Percentiles rank a stretch among this genome's conserved stretches.
These are phyloP conservation scores for Sphaceloma murrayae DNA, from an alignment of 2,329 filamentous ascomycete species.

Conservation along the genomic window DNA sequence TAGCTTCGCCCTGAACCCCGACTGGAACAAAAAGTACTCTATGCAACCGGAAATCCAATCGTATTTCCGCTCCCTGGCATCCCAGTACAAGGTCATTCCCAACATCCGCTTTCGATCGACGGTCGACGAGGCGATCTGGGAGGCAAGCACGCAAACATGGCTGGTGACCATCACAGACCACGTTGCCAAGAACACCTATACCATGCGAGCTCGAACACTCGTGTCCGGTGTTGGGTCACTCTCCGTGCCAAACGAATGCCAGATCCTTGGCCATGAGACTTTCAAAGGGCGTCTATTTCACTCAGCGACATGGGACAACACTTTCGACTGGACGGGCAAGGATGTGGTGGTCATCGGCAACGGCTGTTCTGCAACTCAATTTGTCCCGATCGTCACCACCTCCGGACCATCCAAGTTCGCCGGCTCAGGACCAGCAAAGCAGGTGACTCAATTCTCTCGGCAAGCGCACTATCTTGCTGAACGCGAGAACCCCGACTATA, in stretches of 20 bases:
- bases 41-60: slow-evolving; percentile 25
- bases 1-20: slow-evolving; percentile 45
- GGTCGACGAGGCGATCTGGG: slow-evolving; percentile 25
- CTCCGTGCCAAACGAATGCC: slow-evolving; percentile 24
- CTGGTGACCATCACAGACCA: slow-evolving; percentile 23
- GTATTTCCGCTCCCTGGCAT: slow-evolving; percentile 23
- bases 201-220: slow-evolving; percentile 22
- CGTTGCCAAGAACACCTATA: slow-evolving; percentile 21
- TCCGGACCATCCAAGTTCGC: slow-evolving; percentile 17
- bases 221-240: slow-evolving; percentile 26
- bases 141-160: slow-evolving; percentile 23
- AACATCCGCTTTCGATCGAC: slow-evolving; percentile 23
- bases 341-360: slow-evolving; percentile 36
- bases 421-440: slow-evolving; percentile 24
- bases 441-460: slow-evolving; percentile 41
- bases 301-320: slow-evolving; percentile 35
- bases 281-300: slow-evolving; percentile 34
- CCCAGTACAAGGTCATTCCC: slow-evolving; percentile 22
- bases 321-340: slow-evolving; percentile 31
- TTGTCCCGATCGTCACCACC: slow-evolving; percentile 42
- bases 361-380: slow-evolving; percentile 49
- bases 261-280: slow-evolving; percentile 25
- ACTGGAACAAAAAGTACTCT: slow-evolving; percentile 40
- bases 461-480: slow-evolving; percentile 43
- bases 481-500: slow-evolving; percentile 37